phyloP scores from a whole-genome alignment of 805 yeast genomes.

The Starmerella potacharoeniae region DNA sequence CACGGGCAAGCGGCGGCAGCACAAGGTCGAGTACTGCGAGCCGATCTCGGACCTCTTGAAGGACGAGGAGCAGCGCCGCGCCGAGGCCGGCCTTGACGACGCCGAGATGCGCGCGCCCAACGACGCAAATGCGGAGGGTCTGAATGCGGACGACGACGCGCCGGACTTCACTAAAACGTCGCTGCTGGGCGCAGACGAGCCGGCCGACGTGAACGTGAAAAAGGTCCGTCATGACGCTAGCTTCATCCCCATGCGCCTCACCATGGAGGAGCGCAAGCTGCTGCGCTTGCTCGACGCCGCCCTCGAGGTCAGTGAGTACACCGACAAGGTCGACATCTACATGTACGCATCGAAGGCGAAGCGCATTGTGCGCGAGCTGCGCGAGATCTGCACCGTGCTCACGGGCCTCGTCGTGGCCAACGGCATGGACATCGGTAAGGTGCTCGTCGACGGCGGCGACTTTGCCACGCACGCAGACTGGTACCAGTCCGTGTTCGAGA shows the following conservation, averaged over 20 bases:
- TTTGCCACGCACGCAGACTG: constrained; percentile 60
- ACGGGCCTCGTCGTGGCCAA: constrained; percentile 73
- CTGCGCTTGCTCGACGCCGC: constrained; percentile 63
- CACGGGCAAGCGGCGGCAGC: constrained; percentile 38
- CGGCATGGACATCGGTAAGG: constrained; percentile 57
- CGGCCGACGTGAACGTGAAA: neutral
- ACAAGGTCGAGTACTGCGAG: constrained; percentile 22
- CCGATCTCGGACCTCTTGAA: constrained; percentile 1
- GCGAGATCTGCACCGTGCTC: constrained; percentile 65
- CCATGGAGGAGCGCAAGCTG: constrained; percentile 56
- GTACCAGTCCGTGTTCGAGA: constrained; percentile 61
- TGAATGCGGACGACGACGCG: too few relatives aligned
- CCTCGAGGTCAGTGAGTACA: constrained; percentile 64
- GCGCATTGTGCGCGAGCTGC: constrained; percentile 59
- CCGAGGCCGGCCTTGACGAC: neutral
- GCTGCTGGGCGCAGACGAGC: neutral
- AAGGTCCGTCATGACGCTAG: constrained; percentile 31
- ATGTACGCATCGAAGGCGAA: constrained; percentile 56
- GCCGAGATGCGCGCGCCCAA: constrained; percentile 9
- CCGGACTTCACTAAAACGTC: neutral
- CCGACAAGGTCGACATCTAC: constrained; percentile 64
- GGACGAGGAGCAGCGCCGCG: neutral
- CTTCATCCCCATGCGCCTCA: constrained; percentile 59
- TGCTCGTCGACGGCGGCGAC: constrained; percentile 47
- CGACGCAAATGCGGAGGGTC: constrained; percentile 3